phyloP scores from a whole-genome alignment of 495 filamentous ascomycete genomes.

The Cercophora samala region DNA sequence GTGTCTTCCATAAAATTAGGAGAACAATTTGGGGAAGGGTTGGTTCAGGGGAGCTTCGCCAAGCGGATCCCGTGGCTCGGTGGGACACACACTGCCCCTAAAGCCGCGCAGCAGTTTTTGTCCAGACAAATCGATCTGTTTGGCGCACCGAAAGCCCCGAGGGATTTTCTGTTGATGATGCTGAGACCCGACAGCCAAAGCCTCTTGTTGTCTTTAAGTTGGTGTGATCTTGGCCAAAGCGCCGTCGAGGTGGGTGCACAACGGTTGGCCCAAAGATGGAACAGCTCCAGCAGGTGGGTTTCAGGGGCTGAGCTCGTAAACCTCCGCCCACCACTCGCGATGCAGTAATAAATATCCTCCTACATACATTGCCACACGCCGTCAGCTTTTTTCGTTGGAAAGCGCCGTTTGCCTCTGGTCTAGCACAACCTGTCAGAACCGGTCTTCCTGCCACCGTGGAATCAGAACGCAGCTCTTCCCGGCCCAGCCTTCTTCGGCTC shows the following conservation, averaged over 20 bases:
- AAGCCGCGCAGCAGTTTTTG: background rate
- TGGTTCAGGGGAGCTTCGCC: slow-evolving; percentile 22
- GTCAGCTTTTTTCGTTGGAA: background rate
- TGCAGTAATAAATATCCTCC: background rate
- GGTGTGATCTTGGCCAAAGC: slow-evolving; percentile 6
- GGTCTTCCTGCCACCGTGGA: background rate
- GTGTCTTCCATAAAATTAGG: slow-evolving; percentile 30
- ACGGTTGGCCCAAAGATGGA: slow-evolving; percentile 4
- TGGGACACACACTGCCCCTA: background rate
- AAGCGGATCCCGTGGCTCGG: slow-evolving; percentile 10
- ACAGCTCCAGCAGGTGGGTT: slow-evolving; percentile 2
- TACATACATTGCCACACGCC: background rate
- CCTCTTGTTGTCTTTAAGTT: background rate
- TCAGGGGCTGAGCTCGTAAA: background rate
- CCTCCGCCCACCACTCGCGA: background rate
- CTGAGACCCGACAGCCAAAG: background rate
- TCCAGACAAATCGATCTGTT: slow-evolving; percentile 6
- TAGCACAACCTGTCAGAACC: background rate
- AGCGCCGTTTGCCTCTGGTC: background rate
- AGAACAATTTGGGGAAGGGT: slow-evolving; percentile 27
- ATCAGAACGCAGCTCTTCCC: background rate
- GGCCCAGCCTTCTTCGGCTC: background rate
- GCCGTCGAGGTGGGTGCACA: background rate
- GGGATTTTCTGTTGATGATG: background rate
- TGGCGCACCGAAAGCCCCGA: slow-evolving; percentile 3